Conservation (phyloP, 2,329 filamentous ascomycete species). For the Ophiostoma sp. region DNA sequence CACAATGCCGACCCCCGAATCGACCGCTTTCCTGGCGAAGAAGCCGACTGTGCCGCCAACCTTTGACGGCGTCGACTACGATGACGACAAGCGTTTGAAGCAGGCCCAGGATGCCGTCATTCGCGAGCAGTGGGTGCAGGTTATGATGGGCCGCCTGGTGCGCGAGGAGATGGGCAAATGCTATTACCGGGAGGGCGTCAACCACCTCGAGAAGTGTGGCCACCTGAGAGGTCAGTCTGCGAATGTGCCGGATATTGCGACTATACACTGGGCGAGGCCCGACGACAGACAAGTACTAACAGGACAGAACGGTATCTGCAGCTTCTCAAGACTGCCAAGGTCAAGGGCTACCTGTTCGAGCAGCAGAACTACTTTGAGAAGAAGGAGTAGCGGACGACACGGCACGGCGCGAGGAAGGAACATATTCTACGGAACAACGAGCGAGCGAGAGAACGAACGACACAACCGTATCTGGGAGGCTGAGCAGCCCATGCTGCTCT, state of each 20-base stretch:
- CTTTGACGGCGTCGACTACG: constrained; percentile 82
- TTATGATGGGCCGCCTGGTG: constrained; percentile 82
- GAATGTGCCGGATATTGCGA: neutral
- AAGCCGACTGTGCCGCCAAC: constrained; percentile 77
- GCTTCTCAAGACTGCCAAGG: constrained; percentile 67
- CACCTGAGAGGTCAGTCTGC: constrained; percentile 60
- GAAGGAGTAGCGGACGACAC: constrained; percentile 23
- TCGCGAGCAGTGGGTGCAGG: constrained; percentile 80
- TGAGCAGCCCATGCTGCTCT: neutral
- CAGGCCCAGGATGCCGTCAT: constrained; percentile 76
- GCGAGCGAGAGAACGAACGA: neutral
- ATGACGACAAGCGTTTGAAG: constrained; percentile 75
- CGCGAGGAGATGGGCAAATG: constrained; percentile 80
- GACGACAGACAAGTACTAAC: neutral
- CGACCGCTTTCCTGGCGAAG: constrained; percentile 71
- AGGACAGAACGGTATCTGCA: constrained; percentile 68
- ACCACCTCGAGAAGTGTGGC: constrained; percentile 84
- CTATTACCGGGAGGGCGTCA: constrained; percentile 77
- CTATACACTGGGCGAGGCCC: constrained; percentile 13
- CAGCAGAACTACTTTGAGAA: constrained; percentile 69
- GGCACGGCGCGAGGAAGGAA: neutral
- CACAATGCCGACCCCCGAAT: constrained; percentile 77
- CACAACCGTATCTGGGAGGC: neutral
- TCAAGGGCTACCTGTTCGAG: constrained; percentile 73
- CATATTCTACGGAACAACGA: neutral